Evolutionary conservation across 345 rosid genomes (phyloP), one percentile per base, ranked within the genome.

Genomic region (Dipteronia sinensis): DNA sequence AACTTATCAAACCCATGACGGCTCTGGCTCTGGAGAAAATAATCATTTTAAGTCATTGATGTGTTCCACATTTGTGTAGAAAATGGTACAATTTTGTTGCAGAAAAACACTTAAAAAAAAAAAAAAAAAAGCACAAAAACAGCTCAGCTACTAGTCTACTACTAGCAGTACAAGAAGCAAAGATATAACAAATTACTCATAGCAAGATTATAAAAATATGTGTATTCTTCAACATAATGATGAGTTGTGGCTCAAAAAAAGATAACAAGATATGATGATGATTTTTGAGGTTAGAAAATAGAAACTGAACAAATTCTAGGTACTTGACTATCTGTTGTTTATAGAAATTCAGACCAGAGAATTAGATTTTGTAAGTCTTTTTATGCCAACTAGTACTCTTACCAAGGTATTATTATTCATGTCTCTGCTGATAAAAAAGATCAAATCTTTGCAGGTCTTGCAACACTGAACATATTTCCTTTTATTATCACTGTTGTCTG

Each of bases 21-120:
- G 65, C 75, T 34, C 6, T 4, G 6, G 38, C 38, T 61, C 71
- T 34, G 56, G 40, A 2, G 10, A 2, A 62, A 38, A 69, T 77
- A 72, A 83, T 73, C 73, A 69, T 74, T 80, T 46, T 22, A 20
- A 23, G 71, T 11, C 77, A 73, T 76, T 79, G 79, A 77, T 81
- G 82, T 81, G n/a, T 82, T 38, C 85, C 77, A 3, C 81, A 59
- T 34, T 4, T 34, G 38, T 34, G 38, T 19, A 58, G 62, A 56
- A 16, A 65, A 74, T 12, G 55, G 68, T 25, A 20, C 40, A 17
- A 71, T 58, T 15, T 40, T 25, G 31, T 55, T 34, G 38, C 38
- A 34, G 3, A 25, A 19, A 29, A 51, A 17, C 12, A 71, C 6
- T 19, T 51, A 19, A 46, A 46, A 46, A n/a, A n/a, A n/a, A n/a